Base-by-base conservation (phyloP, 345 rosid genomes). In the Nasturtium officinale region DNA sequence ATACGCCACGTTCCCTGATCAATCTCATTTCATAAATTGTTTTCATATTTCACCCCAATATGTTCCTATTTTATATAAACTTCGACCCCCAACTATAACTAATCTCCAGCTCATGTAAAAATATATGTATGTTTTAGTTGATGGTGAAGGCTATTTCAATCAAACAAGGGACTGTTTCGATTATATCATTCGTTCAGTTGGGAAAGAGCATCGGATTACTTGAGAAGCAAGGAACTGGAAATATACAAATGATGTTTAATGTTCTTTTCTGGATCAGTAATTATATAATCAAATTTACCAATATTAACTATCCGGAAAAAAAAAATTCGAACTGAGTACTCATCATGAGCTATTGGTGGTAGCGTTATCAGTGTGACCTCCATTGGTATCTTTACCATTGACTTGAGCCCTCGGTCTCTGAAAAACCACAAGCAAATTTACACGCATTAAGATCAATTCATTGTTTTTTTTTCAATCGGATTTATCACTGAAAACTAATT, bases 361-460 rank as follows among this genome's bases (percentile, higher is more conserved):
- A 30, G 80, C 57, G 10, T 79, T 81, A 69, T 90, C 96, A 0
- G 58, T 79, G 80, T 82, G 87, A 57, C 80, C 78, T 25, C 76
- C 82, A 66, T 85, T 87, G 61, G 65, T 83, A 64, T 91, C 96
- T 80, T 89, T 94, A 58, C 90, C 96, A 79, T 86, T 95, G 42
- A 83, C 85, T 72, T 87, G 99, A 48, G 81, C 82, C 79, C 99
- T 87, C 30, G 20, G 85, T 80, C 97, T 84, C 98, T 94, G 82
- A 76, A 45, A 26, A 6, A 20, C 2, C 23, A 35, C 5, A 50
- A 46, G 2, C 0, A 30, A 59, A 67, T 12, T 13, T 16, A 33
- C 0, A 43, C 16, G 40, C 16, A 60, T 50, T 21, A 56, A 17
- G 57, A 53, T 59, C 56, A 35, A 23, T 6, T 15, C 33, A 10